Percentiles rank a stretch among this genome's conserved stretches.
Evolutionary conservation across 1,284 basidiomycete genomes (phyloP).

Genomic region (Termitomyces sp.): DNA sequence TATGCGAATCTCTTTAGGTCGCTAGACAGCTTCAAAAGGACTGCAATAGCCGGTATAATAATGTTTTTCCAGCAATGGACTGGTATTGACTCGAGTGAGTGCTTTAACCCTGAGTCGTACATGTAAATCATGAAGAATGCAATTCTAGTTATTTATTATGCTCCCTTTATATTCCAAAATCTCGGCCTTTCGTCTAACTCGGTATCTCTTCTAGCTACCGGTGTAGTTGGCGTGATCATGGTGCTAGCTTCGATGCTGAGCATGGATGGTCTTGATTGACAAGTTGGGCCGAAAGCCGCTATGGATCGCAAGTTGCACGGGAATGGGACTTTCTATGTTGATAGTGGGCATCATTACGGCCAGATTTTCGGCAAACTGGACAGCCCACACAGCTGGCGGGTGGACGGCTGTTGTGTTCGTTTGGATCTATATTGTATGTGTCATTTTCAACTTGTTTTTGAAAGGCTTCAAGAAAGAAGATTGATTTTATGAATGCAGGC

Average conservation of each 20-base stretch:
- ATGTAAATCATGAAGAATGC: neutral
- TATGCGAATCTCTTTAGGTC: slow-evolving; percentile 16
- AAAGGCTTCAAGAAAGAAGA: too few relatives aligned
- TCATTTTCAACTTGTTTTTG: too few relatives aligned
- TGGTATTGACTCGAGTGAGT: slow-evolving; percentile 16
- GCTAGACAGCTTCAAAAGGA: slow-evolving; percentile 13
- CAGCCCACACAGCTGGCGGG: slow-evolving; percentile 13
- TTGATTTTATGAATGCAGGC: slow-evolving; percentile 2
- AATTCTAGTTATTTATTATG: slow-evolving; percentile 15
- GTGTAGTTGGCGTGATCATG: slow-evolving; percentile 18
- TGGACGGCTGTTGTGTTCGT: slow-evolving; percentile 16
- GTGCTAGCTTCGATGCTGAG: slow-evolving; percentile 14
- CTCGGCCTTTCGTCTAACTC: slow-evolving; percentile 16
- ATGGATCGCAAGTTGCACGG: slow-evolving; percentile 16
- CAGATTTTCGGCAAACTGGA: slow-evolving; percentile 15
- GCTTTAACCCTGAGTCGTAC: neutral
- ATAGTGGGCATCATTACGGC: slow-evolving; percentile 17
- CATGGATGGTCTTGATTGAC: slow-evolving; percentile 14
- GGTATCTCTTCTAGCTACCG: slow-evolving; percentile 16
- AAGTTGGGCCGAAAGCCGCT: slow-evolving; percentile 12
- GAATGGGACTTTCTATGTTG: slow-evolving; percentile 16
- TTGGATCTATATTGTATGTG: slow-evolving; percentile 17
- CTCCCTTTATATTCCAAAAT: slow-evolving; percentile 16
- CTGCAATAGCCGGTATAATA: slow-evolving; percentile 15
- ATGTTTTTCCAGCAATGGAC: slow-evolving; percentile 20